Evolutionary conservation across 768 basidiomycete species (phyloP).

Genomic region (Leccinum subgranulosum): DNA sequence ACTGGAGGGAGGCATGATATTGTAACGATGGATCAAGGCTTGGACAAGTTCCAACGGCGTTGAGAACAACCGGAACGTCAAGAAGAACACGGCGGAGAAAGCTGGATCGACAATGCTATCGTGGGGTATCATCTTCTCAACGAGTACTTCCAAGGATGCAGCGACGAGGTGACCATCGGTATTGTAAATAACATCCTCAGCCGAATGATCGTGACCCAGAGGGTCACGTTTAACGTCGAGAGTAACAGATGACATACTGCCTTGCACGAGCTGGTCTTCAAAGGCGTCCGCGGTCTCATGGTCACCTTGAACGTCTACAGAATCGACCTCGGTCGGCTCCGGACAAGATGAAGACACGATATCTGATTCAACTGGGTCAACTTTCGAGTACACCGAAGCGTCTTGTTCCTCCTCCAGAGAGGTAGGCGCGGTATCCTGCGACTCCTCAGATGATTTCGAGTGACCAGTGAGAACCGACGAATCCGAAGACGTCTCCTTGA

Average conservation of each 20-base stretch:
- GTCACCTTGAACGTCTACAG: slow-evolving; percentile 46
- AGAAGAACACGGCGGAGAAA: slow-evolving; percentile 88
- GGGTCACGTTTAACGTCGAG: slow-evolving; percentile 36
- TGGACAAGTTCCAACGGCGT: slow-evolving; percentile 74
- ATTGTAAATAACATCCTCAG: slow-evolving; percentile 87
- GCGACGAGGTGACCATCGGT: slow-evolving; percentile 87
- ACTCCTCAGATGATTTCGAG: slow-evolving; percentile 45
- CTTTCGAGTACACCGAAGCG: slow-evolving; percentile 29
- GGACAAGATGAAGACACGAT: slow-evolving; percentile 26
- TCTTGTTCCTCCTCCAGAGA: slow-evolving; percentile 49
- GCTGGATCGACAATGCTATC: slow-evolving; percentile 85
- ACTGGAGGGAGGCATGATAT: slow-evolving; percentile 62
- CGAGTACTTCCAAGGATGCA: slow-evolving; percentile 81
- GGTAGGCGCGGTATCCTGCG: slow-evolving; percentile 48
- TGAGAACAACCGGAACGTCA: slow-evolving; percentile 92
- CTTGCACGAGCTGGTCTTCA: slow-evolving; percentile 56
- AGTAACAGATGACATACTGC: slow-evolving; percentile 50
- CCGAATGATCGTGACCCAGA: slow-evolving; percentile 70
- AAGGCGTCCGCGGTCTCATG: slow-evolving; percentile 33
- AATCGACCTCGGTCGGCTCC: slow-evolving; percentile 43
- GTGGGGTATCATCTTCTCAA: slow-evolving; percentile 98
- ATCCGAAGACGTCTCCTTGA: slow-evolving; percentile 49
- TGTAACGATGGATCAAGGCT: slow-evolving; percentile 78
- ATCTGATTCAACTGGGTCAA: slow-evolving; percentile 26
- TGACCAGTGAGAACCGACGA: slow-evolving; percentile 39